A percentile compares a stretch with the other conserved stretches of the same genome.
These are phyloP conservation scores for Stephanodiscus triporus DNA, from an alignment of 108 stramenopile species.

Conservation along the genomic window DNA sequence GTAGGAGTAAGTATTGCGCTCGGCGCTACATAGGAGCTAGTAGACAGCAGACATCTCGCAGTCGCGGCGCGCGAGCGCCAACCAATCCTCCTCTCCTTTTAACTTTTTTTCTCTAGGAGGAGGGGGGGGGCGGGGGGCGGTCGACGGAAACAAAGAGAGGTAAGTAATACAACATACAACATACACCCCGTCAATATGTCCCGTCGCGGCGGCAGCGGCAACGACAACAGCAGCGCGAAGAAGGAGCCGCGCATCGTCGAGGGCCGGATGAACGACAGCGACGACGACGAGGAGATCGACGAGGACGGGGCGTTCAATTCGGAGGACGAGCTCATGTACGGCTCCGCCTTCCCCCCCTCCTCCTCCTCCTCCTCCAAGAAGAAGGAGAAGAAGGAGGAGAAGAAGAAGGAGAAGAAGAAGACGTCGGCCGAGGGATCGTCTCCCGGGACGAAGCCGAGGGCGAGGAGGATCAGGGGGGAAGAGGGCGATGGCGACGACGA, in stretches of 20 bases:
- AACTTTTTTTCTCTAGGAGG: too few species aligned
- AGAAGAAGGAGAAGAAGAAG: background rate
- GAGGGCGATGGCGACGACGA: slow-evolving; percentile 47
- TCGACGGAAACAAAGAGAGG: too few species aligned
- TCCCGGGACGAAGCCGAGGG: slow-evolving; percentile 20
- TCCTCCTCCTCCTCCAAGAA: slow-evolving; percentile 8
- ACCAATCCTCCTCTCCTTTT: too few species aligned
- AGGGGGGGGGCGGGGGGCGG: too few species aligned
- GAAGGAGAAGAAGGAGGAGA: slow-evolving; percentile 10
- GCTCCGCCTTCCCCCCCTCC: slow-evolving; percentile 39
- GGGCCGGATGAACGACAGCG: slow-evolving; percentile 35
- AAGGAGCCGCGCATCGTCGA: slow-evolving; percentile 23
- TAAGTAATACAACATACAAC: too few species aligned
- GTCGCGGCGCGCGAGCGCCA: too few species aligned
- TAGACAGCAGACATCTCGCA: too few species aligned
- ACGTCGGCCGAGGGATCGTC: too few species aligned
- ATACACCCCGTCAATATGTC: background rate
- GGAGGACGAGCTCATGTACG: slow-evolving; percentile 66
- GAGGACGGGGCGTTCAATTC: slow-evolving; percentile 70
- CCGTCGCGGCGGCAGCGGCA: background rate
- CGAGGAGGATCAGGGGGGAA: slow-evolving; percentile 21
- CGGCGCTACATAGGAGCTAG: too few species aligned
- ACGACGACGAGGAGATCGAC: slow-evolving; percentile 69
- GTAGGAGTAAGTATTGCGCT: too few species aligned
- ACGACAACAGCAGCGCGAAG: background rate